A percentile compares a stretch with the other conserved stretches of the same genome.
Evolutionary conservation across 2,329 filamentous ascomycete genomes (phyloP).

Genomic region (Trichoderma asperellum): DNA sequence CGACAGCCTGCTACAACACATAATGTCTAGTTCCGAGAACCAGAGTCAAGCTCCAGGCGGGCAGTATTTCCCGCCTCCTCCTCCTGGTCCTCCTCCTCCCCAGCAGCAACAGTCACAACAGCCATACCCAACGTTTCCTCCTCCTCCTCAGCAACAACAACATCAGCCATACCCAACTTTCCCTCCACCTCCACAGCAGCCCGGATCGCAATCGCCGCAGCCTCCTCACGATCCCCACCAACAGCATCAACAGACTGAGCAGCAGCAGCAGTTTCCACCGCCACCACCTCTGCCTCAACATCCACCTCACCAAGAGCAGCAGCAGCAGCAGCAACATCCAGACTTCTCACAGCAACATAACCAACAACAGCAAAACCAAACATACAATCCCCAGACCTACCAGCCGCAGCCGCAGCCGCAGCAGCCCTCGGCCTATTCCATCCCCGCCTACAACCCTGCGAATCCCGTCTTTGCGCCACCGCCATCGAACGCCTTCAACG

Average conservation of each 20-base stretch:
- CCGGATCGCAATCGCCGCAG: background rate
- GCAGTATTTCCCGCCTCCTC: constrained; percentile 24
- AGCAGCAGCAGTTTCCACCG: constrained; percentile 22
- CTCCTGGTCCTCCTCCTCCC: constrained; percentile 8
- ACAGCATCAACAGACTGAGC: background rate
- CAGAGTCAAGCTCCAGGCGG: constrained; percentile 7
- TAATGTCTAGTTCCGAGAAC: constrained; percentile 15
- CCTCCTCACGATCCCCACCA: background rate
- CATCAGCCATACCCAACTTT: constrained; percentile 15
- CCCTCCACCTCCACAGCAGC: constrained; percentile 14
- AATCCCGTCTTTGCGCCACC: constrained; percentile 40
- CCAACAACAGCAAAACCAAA: constrained; percentile 4
- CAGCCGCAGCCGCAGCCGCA: constrained; percentile 20
- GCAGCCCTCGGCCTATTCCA: constrained; percentile 34
- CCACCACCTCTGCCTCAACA: background rate
- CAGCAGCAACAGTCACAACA: background rate
- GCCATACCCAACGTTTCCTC: background rate
- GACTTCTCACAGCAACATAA: constrained; percentile 4
- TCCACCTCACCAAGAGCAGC: background rate
- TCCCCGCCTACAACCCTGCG: constrained; percentile 40
- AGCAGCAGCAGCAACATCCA: constrained; percentile 21
- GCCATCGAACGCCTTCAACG: constrained; percentile 28
- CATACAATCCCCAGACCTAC: constrained; percentile 8
- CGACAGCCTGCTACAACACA: background rate
- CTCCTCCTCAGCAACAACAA: constrained; percentile 15